Evolutionary conservation across 2,329 filamentous ascomycete species (phyloP), one percentile per base, ranked within the genome.

Genomic region (Sporothrix phasma): DNA sequence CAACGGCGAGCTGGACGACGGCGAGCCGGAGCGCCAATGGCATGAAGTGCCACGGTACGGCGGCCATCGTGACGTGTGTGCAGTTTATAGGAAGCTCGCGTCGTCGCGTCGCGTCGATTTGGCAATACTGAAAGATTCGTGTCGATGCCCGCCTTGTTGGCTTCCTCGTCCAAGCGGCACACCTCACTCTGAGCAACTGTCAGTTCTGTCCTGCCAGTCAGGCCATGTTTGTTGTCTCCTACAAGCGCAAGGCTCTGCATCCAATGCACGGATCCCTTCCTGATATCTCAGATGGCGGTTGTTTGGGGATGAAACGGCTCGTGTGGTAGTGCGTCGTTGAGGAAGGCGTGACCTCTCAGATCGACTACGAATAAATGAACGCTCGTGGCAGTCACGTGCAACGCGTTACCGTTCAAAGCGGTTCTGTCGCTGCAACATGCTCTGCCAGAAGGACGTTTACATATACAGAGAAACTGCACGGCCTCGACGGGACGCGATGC

Each of bases 221-320:
- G 37, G 37, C 10, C 54, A 43, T 58, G 7, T 26, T 26, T 19
- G 22, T 6, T 26, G n/a, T 2, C 5, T 29, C 43, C 22, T 41
- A 37, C 22, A 19, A 11, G 7, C 15, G 10, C 11, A 37, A n/a
- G n/a, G n/a, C 34, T 37, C 34, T 19, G 13, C 26, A 29, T 58
- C 22, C 10, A 13, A 37, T 58, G 54, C 54, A 58, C 54, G 43
- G 54, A 58, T 58, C 54, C 54, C 54, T 19, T 58, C 54, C 54
- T 29, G 39, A 29, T 37, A 37, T 56, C 51, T n/a, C 31, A 37
- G 31, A 24, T 39, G 31, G 7, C 15, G 51, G 51, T 56, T 39
- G 51, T 56, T 56, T 31, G 51, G 51, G 19, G 54, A 43, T 58
- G 54, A 58, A 58, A 58, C 54, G 39, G 54, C 37, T n/a, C 17